Evolutionary conservation across 768 basidiomycete genomes (phyloP).

Genomic region (Mycena olivaceomarginata): DNA sequence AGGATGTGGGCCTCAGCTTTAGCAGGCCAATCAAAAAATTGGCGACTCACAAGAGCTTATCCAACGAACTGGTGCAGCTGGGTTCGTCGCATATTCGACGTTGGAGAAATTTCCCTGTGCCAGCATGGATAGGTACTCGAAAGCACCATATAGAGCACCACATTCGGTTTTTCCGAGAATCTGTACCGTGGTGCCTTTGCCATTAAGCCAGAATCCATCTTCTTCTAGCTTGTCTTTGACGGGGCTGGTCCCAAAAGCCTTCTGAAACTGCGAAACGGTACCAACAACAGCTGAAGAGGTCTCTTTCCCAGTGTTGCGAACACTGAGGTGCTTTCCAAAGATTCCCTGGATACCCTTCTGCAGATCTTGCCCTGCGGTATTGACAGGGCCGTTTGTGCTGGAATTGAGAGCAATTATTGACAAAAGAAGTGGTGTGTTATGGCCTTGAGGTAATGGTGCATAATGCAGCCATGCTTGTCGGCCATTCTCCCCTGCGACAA

Average conservation of each 20-base stretch:
- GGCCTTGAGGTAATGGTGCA: constrained; percentile 34
- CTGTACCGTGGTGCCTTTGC: constrained; percentile 43
- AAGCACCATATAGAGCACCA: constrained; percentile 43
- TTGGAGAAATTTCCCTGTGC: constrained; percentile 43
- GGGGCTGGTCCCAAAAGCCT: constrained; percentile 39
- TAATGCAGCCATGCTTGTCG: constrained; percentile 43
- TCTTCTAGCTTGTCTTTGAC: constrained; percentile 33
- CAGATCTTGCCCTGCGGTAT: constrained; percentile 44
- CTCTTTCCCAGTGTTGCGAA: constrained; percentile 29
- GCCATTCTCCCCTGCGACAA: constrained; percentile 42
- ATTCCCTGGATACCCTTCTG: constrained; percentile 43
- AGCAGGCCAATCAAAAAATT: constrained; percentile 30
- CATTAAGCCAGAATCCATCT: constrained; percentile 44
- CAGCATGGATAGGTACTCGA: constrained; percentile 45
- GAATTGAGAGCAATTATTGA: constrained; percentile 43
- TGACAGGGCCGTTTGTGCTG: constrained; percentile 40
- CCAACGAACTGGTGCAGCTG: constrained; percentile 43
- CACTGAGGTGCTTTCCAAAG: constrained; percentile 32
- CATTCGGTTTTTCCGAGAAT: constrained; percentile 42
- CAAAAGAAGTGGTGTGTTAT: constrained; percentile 33
- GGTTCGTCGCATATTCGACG: constrained; percentile 43
- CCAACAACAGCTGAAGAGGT: constrained; percentile 41
- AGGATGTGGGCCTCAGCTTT: constrained; percentile 22
- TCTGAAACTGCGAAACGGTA: constrained; percentile 40
- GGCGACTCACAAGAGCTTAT: constrained; percentile 42